Evolutionary conservation across 768 basidiomycete species (phyloP), one percentile per base, ranked within the genome.

Genomic region (Daedaleopsis sinensis): DNA sequence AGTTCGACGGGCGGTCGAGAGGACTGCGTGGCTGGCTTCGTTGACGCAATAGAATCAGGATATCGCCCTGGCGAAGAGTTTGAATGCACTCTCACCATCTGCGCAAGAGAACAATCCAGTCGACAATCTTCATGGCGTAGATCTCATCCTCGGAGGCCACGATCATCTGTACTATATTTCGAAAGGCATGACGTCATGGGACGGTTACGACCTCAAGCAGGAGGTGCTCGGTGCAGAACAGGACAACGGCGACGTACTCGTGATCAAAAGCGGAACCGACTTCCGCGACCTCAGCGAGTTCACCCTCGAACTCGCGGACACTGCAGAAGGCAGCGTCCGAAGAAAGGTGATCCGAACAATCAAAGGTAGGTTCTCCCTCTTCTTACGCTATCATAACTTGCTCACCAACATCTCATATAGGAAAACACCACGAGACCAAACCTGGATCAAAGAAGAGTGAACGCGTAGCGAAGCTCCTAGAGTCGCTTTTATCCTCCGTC

Each of bases 201-300:
- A 89, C 27, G 82, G 79, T 55, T 88, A 86, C 61, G 83, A 93
- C 63, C 69, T 79, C 19, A 74, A 72, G 3, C 66, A 79, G 47
- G 71, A 77, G 4, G 80, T 83, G 32, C 80, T 89, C 16, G 93
- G 90, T 32, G 85, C 86, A 7, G 90, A 93, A 67, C 78, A 76
- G n/a, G 91, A 93, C 65, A 68, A 82, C 1, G 90, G 90, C 4
- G 86, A 90, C 52, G 78, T 90, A 35, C 77, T 93, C 19, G 79
- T 90, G 19, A 77, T 94, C 61, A 96, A 96, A 74, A 94, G 91
- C 68, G 94, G 94, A 9, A 91, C 88, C 2, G 93, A 96, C 74
- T 96, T 96, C 70, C 84, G 90, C 39, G 93, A 96, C 64, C 76
- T 96, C 37, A 93, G 91, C 54, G 90, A 92, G 62, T 76, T 94